Evolutionary conservation across 371 early-diverging fungal species (phyloP), one percentile per base, ranked within the genome.

Genomic region (Apophysomyces sp.): DNA sequence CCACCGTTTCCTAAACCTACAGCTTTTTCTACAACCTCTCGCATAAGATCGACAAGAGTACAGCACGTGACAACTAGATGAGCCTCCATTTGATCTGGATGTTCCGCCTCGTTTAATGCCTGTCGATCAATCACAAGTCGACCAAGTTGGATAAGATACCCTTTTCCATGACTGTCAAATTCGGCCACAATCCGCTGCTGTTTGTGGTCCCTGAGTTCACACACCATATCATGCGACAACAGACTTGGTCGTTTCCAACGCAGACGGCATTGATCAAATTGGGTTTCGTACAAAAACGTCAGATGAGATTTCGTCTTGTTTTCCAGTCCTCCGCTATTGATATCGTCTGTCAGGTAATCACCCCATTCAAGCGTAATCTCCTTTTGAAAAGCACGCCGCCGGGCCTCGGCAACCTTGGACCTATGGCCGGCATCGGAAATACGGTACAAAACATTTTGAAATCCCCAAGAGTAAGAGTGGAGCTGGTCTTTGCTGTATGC

Each of bases 381-480:
- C 56, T 81, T 81, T 51, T 74, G 69, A 44, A 78, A 81, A 5
- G 81, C 81, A 18, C 68, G 53, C 44, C 81, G 67, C 56, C 72
- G 60, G 15, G 74, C 65, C 27, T 78, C 77, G 18, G 81, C 78
- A 24, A 78, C 70, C 30, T 71, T 74, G 39, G 44, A 39, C 2
- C 57, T 51, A 4, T 56, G 51, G 3, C 51, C 61, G 16, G 40
- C 61, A 26, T 67, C 52, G 7, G 34, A 16, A 4, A 37, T 55
- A 15, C 71, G 65, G 53, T 72, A 80, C 8, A 80, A 49, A 2
- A 68, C 52, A 51, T 81, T 81, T 55, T 81, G 81, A 54, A 81
- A 81, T 24, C 81, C 81, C 81, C 81, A 81, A 8, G 78, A 74
- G 53, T 81, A 81, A 3, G 78, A 81, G 41, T 81, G 81, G 15